Evolutionary conservation across 2,329 filamentous ascomycete species (phyloP).

Genomic region (Botrytis squamosa): DNA sequence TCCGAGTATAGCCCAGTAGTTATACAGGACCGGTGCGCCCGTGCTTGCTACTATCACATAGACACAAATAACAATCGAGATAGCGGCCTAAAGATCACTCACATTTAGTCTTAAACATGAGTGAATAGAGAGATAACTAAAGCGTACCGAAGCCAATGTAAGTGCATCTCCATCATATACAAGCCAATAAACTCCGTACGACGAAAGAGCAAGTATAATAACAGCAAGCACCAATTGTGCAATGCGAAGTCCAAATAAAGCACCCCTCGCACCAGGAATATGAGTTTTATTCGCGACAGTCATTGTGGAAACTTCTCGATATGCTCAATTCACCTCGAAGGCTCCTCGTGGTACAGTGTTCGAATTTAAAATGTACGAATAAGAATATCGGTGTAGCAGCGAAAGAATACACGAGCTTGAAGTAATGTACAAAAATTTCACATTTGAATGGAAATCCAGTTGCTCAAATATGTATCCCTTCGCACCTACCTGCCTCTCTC

Average conservation of each 20-base stretch:
- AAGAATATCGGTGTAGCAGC: not conserved
- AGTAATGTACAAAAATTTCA: not conserved
- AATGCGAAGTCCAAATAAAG: slow-evolving; percentile 4
- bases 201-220: slow-evolving; percentile 8
- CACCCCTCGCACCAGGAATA: not conserved
- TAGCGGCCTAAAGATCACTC: not conserved
- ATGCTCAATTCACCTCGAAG: too few species aligned
- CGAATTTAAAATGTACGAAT: not conserved
- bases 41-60: slow-evolving; percentile 10
- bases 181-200: slow-evolving; percentile 5
- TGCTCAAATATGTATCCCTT: not conserved
- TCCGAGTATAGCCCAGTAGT: slow-evolving; percentile 18
- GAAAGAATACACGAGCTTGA: not conserved
- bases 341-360: not conserved
- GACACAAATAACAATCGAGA: slow-evolving; percentile 8
- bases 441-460: not conserved
- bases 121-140: not conserved
- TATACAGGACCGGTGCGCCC: not conserved
- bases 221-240: slow-evolving; percentile 13
- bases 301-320: not conserved
- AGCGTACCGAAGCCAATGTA: slow-evolving; percentile 14
- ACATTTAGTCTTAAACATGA: not conserved
- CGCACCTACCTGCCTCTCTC: not conserved
- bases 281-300: not conserved
- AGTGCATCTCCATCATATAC: slow-evolving; percentile 11